These are phyloP conservation scores for Candolleomyces aberdarensis DNA, from an alignment of 768 basidiomycete species.

Conservation along the genomic window DNA sequence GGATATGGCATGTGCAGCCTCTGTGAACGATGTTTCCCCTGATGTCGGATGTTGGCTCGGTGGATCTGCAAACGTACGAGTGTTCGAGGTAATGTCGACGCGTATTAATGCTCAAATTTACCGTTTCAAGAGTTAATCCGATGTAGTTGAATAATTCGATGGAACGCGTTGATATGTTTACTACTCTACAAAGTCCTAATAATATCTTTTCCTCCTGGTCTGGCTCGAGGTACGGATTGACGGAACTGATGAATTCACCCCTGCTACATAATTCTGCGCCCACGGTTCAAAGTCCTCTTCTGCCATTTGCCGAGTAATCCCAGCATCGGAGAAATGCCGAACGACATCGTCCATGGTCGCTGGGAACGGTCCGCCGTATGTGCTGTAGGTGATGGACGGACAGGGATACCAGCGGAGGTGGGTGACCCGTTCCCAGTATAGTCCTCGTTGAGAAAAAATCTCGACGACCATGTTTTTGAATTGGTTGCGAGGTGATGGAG, in stretches of 20 bases:
- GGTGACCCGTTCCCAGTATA: constrained; percentile 36
- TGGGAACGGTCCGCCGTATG: constrained; percentile 27
- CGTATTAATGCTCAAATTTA: too few relatives aligned
- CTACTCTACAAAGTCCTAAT: background rate
- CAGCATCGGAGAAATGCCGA: constrained; percentile 40
- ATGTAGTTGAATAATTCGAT: too few relatives aligned
- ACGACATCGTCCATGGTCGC: constrained; percentile 32
- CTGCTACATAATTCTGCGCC: constrained; percentile 15
- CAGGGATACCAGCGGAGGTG: constrained; percentile 32
- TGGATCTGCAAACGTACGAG: too few relatives aligned
- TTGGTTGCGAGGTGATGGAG: background rate
- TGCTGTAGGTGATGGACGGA: constrained; percentile 24
- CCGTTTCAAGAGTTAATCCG: too few relatives aligned
- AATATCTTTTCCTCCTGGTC: background rate
- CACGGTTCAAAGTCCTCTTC: constrained; percentile 21
- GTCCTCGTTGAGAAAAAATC: constrained; percentile 38
- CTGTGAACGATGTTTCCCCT: too few relatives aligned
- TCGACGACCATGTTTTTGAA: constrained; percentile 25
- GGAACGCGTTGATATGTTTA: too few relatives aligned
- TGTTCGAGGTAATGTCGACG: too few relatives aligned
- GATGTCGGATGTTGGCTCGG: too few relatives aligned
- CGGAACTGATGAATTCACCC: background rate
- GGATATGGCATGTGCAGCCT: too few relatives aligned
- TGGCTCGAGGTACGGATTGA: background rate
- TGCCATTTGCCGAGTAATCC: constrained; percentile 30